Conservation (phyloP, 2,329 filamentous ascomycete species). For the Penicillium brasilianum region DNA sequence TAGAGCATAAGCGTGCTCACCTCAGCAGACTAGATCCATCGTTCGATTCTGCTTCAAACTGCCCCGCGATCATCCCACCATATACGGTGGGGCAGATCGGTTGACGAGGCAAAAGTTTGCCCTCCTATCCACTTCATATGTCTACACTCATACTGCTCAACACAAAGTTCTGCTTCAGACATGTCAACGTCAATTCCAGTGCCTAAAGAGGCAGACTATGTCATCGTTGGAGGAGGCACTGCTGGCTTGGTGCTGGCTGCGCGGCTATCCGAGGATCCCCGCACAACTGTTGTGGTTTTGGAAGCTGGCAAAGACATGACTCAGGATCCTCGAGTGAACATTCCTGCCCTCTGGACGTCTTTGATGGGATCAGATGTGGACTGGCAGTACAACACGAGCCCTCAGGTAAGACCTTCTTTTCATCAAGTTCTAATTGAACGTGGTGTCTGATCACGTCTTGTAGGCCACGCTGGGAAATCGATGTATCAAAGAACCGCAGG, state of each 20-base stretch:
- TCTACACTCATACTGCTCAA: not conserved
- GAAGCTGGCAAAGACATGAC: slow-evolving; percentile 35
- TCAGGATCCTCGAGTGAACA: slow-evolving; percentile 30
- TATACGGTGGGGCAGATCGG: not conserved
- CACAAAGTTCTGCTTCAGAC: not conserved
- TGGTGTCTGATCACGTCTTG: not conserved
- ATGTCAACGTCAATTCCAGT: not conserved
- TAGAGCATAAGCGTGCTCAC: not conserved
- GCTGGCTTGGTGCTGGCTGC: slow-evolving; percentile 40
- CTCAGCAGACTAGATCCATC: not conserved
- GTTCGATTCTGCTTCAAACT: not conserved
- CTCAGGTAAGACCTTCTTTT: slow-evolving; percentile 26
- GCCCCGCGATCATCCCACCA: not conserved
- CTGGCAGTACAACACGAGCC: slow-evolving; percentile 34
- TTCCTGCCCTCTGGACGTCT: slow-evolving; percentile 26
- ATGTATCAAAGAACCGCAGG: slow-evolving; percentile 8
- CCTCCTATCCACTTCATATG: not conserved
- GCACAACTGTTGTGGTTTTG: slow-evolving; percentile 34
- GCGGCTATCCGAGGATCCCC: slow-evolving; percentile 36
- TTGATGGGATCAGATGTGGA: slow-evolving; percentile 32
- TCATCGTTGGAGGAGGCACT: slow-evolving; percentile 40
- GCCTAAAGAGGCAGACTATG: slow-evolving; percentile 32
- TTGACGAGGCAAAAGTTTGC: not conserved
- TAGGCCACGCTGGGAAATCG: not conserved
- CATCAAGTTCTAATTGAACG: not conserved